A percentile compares a stretch with the other conserved stretches of the same genome.
Conservation (phyloP, 2,329 filamentous ascomycete species). For the Penicillium brevicompactum region DNA sequence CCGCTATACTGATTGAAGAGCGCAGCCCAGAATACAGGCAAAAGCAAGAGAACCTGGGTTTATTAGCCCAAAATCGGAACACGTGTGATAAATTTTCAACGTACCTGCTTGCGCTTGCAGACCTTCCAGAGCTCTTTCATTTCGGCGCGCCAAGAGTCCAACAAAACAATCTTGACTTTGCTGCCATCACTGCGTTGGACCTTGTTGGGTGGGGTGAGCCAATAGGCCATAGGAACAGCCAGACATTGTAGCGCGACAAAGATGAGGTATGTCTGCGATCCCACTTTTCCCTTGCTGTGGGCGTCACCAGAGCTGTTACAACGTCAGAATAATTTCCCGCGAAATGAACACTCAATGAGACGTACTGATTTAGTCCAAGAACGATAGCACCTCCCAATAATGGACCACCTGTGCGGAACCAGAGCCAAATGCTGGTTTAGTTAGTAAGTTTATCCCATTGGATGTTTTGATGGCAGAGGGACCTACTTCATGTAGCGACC, state of each 20-base stretch:
- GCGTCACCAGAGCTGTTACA: constrained; percentile 11
- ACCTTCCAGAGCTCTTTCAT: constrained; percentile 40
- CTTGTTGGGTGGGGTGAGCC: constrained; percentile 44
- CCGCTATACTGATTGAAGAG: constrained; percentile 51
- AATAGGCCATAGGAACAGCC: constrained; percentile 40
- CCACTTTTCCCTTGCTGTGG: constrained; percentile 28
- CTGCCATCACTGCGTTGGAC: constrained; percentile 47
- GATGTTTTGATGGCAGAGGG: too few species aligned
- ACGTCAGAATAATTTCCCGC: background rate
- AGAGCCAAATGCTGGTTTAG: constrained; percentile 44
- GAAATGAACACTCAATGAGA: background rate
- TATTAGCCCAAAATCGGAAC: constrained; percentile 6
- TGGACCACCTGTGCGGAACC: constrained; percentile 55
- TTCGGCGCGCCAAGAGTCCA: constrained; percentile 45
- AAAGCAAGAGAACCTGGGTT: constrained; percentile 40
- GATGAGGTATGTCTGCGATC: constrained; percentile 44
- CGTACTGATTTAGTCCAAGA: constrained; percentile 46
- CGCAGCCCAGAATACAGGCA: constrained; percentile 49
- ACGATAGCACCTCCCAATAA: constrained; percentile 52
- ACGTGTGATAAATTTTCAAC: background rate
- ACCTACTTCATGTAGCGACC: constrained; percentile 49
- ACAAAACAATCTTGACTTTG: constrained; percentile 39
- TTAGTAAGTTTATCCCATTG: background rate
- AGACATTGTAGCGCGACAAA: constrained; percentile 46
- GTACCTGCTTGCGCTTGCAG: constrained; percentile 23